Conservation (phyloP, 495 filamentous ascomycete genomes). For the Bacidia gigantensis region DNA sequence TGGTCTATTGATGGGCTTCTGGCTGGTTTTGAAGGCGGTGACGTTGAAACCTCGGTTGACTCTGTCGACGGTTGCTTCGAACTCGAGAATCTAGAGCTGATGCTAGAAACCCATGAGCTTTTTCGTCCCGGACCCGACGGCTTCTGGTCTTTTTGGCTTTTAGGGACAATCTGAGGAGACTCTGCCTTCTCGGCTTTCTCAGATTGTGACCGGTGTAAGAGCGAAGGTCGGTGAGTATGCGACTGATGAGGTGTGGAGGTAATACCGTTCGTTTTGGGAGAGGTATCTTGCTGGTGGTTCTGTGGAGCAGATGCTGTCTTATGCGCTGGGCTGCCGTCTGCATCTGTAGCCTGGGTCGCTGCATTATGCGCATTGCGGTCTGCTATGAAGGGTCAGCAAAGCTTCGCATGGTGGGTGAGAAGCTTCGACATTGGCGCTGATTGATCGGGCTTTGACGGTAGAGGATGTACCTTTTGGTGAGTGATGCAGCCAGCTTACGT, state of each 20-base stretch:
- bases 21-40: slow-evolving; percentile 33
- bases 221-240: slow-evolving; percentile 16
- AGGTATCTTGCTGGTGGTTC: neutral
- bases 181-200: slow-evolving; percentile 16
- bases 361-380: slow-evolving; percentile 9
- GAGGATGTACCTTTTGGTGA: slow-evolving; percentile 43
- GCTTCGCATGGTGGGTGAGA: neutral
- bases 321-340: neutral
- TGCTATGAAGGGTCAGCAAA: neutral
- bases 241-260: slow-evolving; percentile 3
- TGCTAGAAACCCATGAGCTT: slow-evolving; percentile 80
- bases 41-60: slow-evolving; percentile 21
- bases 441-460: neutral
- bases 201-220: slow-evolving; percentile 15
- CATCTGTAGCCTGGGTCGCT: neutral
- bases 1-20: slow-evolving; percentile 28
- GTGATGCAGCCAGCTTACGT: slow-evolving; percentile 58
- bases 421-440: neutral
- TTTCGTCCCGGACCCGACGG: slow-evolving; percentile 34
- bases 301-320: neutral
- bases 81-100: slow-evolving; percentile 84
- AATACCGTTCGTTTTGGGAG: slow-evolving; percentile 7
- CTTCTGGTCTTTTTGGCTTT: slow-evolving; percentile 24
- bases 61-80: slow-evolving; percentile 35
- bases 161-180: slow-evolving; percentile 20